Evolutionary conservation across 202 grass and related monocot species (phyloP).

Genomic region (Zizania palustris): DNA sequence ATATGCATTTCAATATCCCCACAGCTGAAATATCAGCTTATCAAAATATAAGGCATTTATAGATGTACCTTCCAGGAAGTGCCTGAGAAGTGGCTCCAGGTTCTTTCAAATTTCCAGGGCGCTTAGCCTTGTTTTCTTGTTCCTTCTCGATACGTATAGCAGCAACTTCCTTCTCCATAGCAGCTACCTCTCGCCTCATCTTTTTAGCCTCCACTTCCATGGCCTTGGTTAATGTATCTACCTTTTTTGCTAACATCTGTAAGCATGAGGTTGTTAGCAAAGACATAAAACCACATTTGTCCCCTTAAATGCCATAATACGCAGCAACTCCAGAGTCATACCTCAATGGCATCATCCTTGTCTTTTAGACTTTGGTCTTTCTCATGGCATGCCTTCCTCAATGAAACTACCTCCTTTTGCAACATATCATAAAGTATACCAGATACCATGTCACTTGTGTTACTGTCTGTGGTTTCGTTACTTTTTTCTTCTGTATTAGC

Average conservation of each 20-base stretch:
- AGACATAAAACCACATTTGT: slow-evolving; percentile 1
- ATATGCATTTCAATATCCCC: slow-evolving; percentile 5
- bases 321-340: slow-evolving; percentile 36
- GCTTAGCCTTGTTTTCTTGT: slow-evolving; percentile 80
- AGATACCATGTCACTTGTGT: slow-evolving; percentile 74
- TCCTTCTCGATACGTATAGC: slow-evolving; percentile 81
- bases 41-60: slow-evolving; percentile 14
- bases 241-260: slow-evolving; percentile 98
- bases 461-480: slow-evolving; percentile 51
- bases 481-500: slow-evolving; percentile 62
- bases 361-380: slow-evolving; percentile 95
- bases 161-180: slow-evolving; percentile 96
- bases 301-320: slow-evolving; percentile 33
- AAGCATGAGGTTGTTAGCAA: slow-evolving; percentile 33
- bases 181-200: slow-evolving; percentile 91
- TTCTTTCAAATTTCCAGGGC: slow-evolving; percentile 65
- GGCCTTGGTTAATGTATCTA: slow-evolving; percentile 94
- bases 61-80: slow-evolving; percentile 59
- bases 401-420: slow-evolving; percentile 86
- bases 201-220: slow-evolving; percentile 98
- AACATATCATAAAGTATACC: slow-evolving; percentile 94
- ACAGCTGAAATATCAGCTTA: slow-evolving; percentile 12
- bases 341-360: slow-evolving; percentile 99
- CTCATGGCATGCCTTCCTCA: slow-evolving; percentile 90
- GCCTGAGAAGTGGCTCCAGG: slow-evolving; percentile 62